Base-by-base conservation (phyloP, 768 basidiomycete species). In the Suillus americanus region DNA sequence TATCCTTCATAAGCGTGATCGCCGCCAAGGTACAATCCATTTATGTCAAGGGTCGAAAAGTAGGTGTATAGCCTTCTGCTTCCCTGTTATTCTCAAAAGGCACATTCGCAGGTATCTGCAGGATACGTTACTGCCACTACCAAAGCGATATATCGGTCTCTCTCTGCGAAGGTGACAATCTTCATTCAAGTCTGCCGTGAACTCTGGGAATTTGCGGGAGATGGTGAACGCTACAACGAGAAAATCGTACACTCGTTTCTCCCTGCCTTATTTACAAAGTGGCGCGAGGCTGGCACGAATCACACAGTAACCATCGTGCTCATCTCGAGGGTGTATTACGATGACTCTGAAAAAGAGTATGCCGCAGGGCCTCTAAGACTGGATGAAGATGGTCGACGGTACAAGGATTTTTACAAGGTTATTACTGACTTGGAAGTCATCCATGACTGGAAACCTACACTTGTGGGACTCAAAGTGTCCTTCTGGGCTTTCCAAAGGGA, bases 221-320 rank as follows among this genome's bases (percentile, higher is more conserved):
- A 99, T 66, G 97, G 97, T 28, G 95, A 97, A 75, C 87, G 96
- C 6, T 95, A 91, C 77, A 91, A 94, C 73, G 97, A 99, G 75
- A 99, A 99, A 79, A 92, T 97, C n/a, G 91, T 97, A 3, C 95
- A 98, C 73, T 94, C 95, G 3, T 98, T 98, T 79, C 86, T 99
- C 9, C 95, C 97, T 1, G 85, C 91, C 16, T 84, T 99, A 4
- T 95, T 98, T 70, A 75, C 84, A 13, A 90, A 88, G 66, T 99
- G 95, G 95, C 81, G 85, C 53, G 88, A 91, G 63, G 84, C 89
- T 5, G 87, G 89, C 41, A 93, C 97, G 33, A 96, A 95, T 61
- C 97, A 99, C 71, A 92, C 90, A 9, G 91, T 97, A 62, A 95
- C 95, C 20, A 92, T 99, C 68, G 93, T 98, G 62, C 86, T 99